Evolutionary conservation across 2,329 filamentous ascomycete genomes (phyloP), one percentile per base, ranked within the genome.

Genomic region (Exophiala lecanii-corni): DNA sequence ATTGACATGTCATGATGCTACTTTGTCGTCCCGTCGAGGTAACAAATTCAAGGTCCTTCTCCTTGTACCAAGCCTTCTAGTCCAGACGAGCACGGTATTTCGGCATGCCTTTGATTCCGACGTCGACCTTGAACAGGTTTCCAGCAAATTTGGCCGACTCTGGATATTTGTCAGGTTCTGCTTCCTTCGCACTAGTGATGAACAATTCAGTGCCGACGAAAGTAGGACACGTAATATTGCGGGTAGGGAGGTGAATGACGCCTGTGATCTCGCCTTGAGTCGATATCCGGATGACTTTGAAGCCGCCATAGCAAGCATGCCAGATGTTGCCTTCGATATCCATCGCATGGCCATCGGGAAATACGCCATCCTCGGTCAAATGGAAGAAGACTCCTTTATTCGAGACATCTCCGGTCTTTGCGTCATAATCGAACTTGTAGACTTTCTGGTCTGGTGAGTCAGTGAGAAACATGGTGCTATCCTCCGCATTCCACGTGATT

Each of bases 251-350:
- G 42, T 70, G 73, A 51, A 96, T 73, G 67, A 88, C 78, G 5
- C 86, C 88, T 4, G 89, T 71, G 20, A 94, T 66, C 57, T 81
- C 69, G 2, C 87, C 88, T 38, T 75, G 64, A 3, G 81, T 78
- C 36, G 76, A 79, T 58, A 95, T 82, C 61, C 84, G 79, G 53
- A 94, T 68, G 17, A 95, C 86, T 47, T 79, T 77, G 46, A 77
- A 72, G 50, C 84, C 85, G 41, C 88, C 88, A 60, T 87, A 92
- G n/a, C 92, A 73, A 5, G 87, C 86, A 49, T 85, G 82, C 89
- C 91, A 96, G 57, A 95, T 74, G 67, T 84, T 83, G n/a, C 88
- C 89, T 41, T 94, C 79, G 32, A 75, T 76, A 59, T 96, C 89
- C 57, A 94, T 77, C 50, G 83, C 82, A 66, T 91, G 89, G 2